Evolutionary conservation across 176 grass and related monocot genomes (phyloP).

Genomic region (Poa pratensis): DNA sequence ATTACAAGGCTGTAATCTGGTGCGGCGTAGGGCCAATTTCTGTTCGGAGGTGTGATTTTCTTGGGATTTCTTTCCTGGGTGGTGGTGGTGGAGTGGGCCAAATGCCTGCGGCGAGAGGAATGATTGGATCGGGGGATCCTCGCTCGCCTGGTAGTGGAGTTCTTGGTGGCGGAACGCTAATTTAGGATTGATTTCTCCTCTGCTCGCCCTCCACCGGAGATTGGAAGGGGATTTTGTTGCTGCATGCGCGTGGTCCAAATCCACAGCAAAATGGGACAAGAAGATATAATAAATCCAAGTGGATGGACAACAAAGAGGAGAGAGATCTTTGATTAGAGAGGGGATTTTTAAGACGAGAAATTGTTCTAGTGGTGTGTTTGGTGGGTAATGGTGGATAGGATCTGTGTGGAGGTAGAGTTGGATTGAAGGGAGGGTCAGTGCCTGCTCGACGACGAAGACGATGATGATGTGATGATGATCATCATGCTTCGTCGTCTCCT

Average conservation of each 20-base stretch:
- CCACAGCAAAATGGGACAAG: background rate
- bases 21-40: slow-evolving; percentile 41
- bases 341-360: slow-evolving; percentile 33
- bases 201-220: slow-evolving; percentile 27
- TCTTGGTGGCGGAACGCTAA: slow-evolving; percentile 46
- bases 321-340: slow-evolving; percentile 21
- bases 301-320: background rate
- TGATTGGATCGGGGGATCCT: slow-evolving; percentile 36
- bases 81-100: slow-evolving; percentile 34
- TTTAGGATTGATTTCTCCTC: slow-evolving; percentile 33
- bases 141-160: slow-evolving; percentile 40
- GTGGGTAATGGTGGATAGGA: slow-evolving; percentile 47
- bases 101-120: slow-evolving; percentile 45
- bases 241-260: slow-evolving; percentile 57
- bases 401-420: slow-evolving; percentile 66
- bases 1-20: slow-evolving; percentile 37
- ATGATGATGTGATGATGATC: slow-evolving; percentile 44
- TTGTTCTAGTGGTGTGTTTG: slow-evolving; percentile 24
- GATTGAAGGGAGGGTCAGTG: slow-evolving; percentile 84
- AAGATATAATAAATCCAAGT: slow-evolving; percentile 27
- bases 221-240: slow-evolving; percentile 29
- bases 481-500: background rate
- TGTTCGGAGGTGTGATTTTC: slow-evolving; percentile 1
- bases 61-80: slow-evolving; percentile 40
- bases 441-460: slow-evolving; percentile 18